Percentiles rank a stretch among this genome's conserved stretches.
Evolutionary conservation across 2,329 filamentous ascomycete genomes (phyloP).

Genomic region (Pezicula rhizophila): DNA sequence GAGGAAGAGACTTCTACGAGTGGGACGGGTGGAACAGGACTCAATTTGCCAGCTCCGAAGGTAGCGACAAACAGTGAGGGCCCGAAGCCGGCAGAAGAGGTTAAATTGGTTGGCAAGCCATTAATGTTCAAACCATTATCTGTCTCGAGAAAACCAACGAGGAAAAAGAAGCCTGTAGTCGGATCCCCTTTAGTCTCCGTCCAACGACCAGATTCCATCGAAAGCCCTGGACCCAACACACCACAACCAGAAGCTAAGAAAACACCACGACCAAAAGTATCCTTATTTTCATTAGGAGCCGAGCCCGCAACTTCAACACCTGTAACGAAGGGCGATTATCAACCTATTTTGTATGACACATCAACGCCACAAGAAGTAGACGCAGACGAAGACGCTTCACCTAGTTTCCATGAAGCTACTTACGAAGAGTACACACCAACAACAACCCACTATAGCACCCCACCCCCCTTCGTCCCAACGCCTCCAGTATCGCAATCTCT

Average conservation of each 20-base stretch:
- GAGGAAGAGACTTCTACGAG: constrained; percentile 19
- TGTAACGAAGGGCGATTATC: constrained; percentile 33
- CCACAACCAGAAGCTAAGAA: constrained; percentile 21
- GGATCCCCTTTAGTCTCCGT: constrained; percentile 6
- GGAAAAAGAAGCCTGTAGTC: constrained; percentile 45
- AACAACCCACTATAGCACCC: constrained; percentile 15
- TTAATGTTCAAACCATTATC: constrained; percentile 88
- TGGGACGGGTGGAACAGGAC: constrained; percentile 18
- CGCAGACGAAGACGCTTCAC: constrained; percentile 7
- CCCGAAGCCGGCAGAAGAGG: constrained; percentile 52
- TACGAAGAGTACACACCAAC: constrained; percentile 26
- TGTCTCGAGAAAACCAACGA: constrained; percentile 67
- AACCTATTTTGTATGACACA: constrained; percentile 42
- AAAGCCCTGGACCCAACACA: constrained; percentile 11
- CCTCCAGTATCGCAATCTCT: constrained; percentile 46
- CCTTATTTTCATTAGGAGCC: constrained; percentile 60
- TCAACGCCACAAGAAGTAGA: constrained; percentile 9
- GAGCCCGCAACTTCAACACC: constrained; percentile 24
- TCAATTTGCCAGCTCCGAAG: constrained; percentile 37
- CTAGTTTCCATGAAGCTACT: constrained; percentile 13
- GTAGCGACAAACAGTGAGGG: constrained; percentile 47
- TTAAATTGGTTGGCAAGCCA: constrained; percentile 69
- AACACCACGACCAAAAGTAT: constrained; percentile 53
- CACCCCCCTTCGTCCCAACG: constrained; percentile 19
- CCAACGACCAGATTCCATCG: no score